Conservation (phyloP, 495 filamentous ascomycete genomes). For the Glonium stellatum region DNA sequence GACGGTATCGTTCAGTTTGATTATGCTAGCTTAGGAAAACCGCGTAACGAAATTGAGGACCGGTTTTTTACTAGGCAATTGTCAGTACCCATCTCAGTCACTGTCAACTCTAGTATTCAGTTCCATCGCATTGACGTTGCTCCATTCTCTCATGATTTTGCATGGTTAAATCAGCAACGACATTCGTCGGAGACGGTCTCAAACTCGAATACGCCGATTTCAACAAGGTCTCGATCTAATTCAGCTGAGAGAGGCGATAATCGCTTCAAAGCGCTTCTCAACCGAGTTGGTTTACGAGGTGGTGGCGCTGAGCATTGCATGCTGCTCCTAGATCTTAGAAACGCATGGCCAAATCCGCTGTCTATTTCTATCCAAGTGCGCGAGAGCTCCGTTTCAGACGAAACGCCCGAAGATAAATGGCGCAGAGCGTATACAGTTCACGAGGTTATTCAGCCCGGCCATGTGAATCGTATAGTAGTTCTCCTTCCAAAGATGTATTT, state of each 20-base stretch:
- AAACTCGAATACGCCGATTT: not conserved
- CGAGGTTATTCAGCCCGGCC: conserved; percentile 67
- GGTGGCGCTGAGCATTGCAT: conserved; percentile 62
- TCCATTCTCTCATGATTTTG: conserved; percentile 56
- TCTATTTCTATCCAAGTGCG: conserved; percentile 49
- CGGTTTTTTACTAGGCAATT: conserved; percentile 80
- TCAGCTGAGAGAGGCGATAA: conserved; percentile 15
- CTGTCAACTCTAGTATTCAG: conserved; percentile 85
- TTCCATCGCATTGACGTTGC: conserved; percentile 70
- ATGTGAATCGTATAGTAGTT: conserved; percentile 67
- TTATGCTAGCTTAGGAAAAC: conserved; percentile 63
- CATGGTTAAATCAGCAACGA: conserved; percentile 41
- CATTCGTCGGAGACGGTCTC: not conserved
- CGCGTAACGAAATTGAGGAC: conserved; percentile 56
- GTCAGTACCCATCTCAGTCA: conserved; percentile 73
- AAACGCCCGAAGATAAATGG: conserved; percentile 12
- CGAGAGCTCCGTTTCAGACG: not conserved
- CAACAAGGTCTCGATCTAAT: not conserved
- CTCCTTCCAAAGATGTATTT: conserved; percentile 71
- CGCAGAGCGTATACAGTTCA: conserved; percentile 41
- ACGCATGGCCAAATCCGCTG: conserved; percentile 76
- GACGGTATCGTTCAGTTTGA: conserved; percentile 75
- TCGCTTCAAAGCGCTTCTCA: conserved; percentile 24
- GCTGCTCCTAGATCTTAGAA: conserved; percentile 75
- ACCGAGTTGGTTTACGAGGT: conserved; percentile 6